Base-by-base conservation (phyloP, 768 basidiomycete genomes). In the Lactarius akahatsu region DNA sequence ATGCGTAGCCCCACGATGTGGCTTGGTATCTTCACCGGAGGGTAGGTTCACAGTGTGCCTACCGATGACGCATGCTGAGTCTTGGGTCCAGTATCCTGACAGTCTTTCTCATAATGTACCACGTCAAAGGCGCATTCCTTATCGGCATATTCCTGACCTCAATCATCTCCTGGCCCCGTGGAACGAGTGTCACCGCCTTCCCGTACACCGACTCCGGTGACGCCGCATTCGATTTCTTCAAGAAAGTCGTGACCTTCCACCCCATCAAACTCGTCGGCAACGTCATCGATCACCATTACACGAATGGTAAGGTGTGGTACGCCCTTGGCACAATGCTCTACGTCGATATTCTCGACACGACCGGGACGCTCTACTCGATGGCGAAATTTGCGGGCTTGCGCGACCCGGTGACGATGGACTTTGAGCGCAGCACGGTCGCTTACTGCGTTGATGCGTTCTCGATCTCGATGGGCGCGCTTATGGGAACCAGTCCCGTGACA, bases 361-460 rank as follows among this genome's bases (percentile, higher is more conserved):
- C 80, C 62, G 89, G 92, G 73, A 94, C 92, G 10, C 79, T 95
- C 4, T 93, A 94, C 74, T 89, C 92, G 45, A 94, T 95, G 92
- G 90, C 91, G 61, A 92, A 90, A 74, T 94, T 94, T 69, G 91
- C 92, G 7, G 91, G 90, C n/a, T 82, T 95, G 2, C 90, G 91
- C 57, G 88, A 94, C 73, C 88, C 88, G 1, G 84, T 91, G 16
- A 93, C 92, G 30, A 80, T 92, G 63, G 92, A 95, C 74, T 95
- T 95, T 71, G 92, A 95, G 77, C 85, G 86, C 68, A 90, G 88
- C 20, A 91, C 87, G 15, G 79, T 90, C 66, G 91, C 91, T 4
- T 93, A 92, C 76, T 92, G 90, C 69, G 84, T 92, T 32, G 91
- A 92, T 71, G 91, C 91, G 0, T 87, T 92, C 74, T 85, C 81